Evolutionary conservation across 176 grass and related monocot species (phyloP).

Genomic region (Musa itinerans): DNA sequence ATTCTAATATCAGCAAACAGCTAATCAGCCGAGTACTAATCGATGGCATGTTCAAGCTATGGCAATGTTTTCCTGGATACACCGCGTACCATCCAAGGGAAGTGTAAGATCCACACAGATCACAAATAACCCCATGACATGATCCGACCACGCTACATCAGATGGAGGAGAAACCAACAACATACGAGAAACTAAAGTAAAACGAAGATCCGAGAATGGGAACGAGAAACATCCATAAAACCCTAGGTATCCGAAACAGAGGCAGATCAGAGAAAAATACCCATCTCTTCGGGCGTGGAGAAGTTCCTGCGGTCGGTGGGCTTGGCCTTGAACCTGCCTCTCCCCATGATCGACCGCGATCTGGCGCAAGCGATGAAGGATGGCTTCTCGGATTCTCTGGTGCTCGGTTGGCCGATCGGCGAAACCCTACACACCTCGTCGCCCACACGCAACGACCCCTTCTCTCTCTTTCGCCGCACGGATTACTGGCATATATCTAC

Average conservation of each 20-base stretch:
- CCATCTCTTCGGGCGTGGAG: conserved; percentile 69
- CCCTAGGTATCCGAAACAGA: background rate
- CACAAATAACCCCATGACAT: background rate
- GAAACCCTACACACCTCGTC: background rate
- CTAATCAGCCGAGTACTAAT: background rate
- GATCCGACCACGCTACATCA: background rate
- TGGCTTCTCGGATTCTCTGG: background rate
- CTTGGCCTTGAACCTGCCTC: conserved; percentile 91
- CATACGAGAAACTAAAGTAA: background rate
- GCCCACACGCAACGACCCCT: too few species aligned
- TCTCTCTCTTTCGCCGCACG: too few species aligned
- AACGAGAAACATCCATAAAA: background rate
- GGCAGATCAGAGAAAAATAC: conserved; percentile 17
- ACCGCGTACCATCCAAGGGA: too few species aligned
- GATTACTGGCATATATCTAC: too few species aligned
- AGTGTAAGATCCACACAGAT: too few species aligned
- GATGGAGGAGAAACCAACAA: background rate
- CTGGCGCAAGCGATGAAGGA: background rate
- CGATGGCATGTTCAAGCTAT: too few species aligned
- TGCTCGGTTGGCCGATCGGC: background rate
- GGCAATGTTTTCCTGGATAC: too few species aligned
- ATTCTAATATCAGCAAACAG: background rate
- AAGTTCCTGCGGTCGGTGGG: conserved; percentile 69
- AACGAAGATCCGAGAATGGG: background rate
- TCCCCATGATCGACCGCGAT: conserved; percentile 41